Evolutionary conservation across 306 rosid genomes (phyloP), one percentile per base, ranked within the genome.

Genomic region (Benincasa hispida): DNA sequence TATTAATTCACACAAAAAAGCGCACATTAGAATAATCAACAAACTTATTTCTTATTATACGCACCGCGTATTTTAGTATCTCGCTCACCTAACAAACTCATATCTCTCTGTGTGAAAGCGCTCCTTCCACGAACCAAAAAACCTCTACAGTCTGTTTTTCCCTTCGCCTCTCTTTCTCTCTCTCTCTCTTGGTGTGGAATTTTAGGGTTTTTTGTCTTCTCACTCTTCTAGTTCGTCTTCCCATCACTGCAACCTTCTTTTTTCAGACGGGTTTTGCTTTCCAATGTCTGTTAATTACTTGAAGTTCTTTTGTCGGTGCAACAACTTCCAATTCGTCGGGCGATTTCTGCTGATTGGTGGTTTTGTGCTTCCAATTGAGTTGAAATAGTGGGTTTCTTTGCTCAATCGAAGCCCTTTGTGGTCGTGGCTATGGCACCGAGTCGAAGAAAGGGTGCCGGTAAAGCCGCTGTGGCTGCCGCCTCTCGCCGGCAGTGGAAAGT

Each of bases 401-500:
- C 83, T 81, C 74, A 78, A 86, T 87, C 78, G 87, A 78, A 78
- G 76, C 62, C 61, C 41, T 41, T 77, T 80, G 21, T 24, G 57
- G 68, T 28, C 58, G 70, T 48, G 80, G 77, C 67, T 63, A 93
- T 93, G 98, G 94, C 97, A 50, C 98, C 96, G 24, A 90, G 84
- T 87, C 91, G 97, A 24, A 84, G 88, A 72, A 91, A 86, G 84
- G 96, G 96, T 13, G 85, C 81, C 57, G 84, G 88, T 51, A 93
- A 89, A 81, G 91, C 94, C 10, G 94, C 97, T 13, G 90, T 88
- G 25, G 89, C 89, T 0, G 97, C 92, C 58, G 98, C 97, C 10
- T 91, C 94, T 54, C 87, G 94, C 81, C 90, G 96, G 82, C 86
- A 90, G 74, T 93, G 96, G 96, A 91, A 90, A 78, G 90, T 93